phyloP scores from a whole-genome alignment of 495 filamentous ascomycete species.

The Penicillium parvum region DNA sequence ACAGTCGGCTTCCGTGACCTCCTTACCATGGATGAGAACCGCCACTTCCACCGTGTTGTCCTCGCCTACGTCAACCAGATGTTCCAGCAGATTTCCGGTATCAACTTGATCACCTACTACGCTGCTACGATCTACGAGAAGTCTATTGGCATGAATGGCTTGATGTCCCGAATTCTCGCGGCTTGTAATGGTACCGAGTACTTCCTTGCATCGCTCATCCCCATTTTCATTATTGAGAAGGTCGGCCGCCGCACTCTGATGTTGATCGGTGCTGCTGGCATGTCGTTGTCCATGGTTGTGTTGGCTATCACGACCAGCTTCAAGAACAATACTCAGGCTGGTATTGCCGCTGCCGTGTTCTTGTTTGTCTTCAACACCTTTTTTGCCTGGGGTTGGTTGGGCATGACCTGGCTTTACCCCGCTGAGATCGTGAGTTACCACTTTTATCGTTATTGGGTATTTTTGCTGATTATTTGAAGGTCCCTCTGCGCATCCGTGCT shows the following conservation, averaged over 20 bases:
- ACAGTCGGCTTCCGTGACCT: constrained; percentile 60
- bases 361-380: constrained; percentile 74
- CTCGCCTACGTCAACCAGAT: constrained; percentile 73
- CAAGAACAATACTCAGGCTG: constrained; percentile 27
- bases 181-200: constrained; percentile 71
- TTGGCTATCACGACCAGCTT: constrained; percentile 50
- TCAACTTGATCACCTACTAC: constrained; percentile 74
- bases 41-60: constrained; percentile 67
- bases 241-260: constrained; percentile 67
- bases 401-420: constrained; percentile 73
- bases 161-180: constrained; percentile 61
- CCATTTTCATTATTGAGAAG: constrained; percentile 65
- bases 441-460: background rate
- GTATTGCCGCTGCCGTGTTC: constrained; percentile 54
- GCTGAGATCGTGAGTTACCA: constrained; percentile 55
- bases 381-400: constrained; percentile 72
- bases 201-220: constrained; percentile 66
- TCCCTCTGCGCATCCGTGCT: constrained; percentile 66
- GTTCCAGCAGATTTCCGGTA: constrained; percentile 73
- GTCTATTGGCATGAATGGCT: constrained; percentile 52
- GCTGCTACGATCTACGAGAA: constrained; percentile 60
- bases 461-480: constrained; percentile 7
- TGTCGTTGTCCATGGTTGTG: constrained; percentile 64
- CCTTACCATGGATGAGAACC: constrained; percentile 66
- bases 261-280: constrained; percentile 65